Evolutionary conservation across 2,329 filamentous ascomycete species (phyloP), one percentile per base, ranked within the genome.

Genomic region (Madurella fahalii): DNA sequence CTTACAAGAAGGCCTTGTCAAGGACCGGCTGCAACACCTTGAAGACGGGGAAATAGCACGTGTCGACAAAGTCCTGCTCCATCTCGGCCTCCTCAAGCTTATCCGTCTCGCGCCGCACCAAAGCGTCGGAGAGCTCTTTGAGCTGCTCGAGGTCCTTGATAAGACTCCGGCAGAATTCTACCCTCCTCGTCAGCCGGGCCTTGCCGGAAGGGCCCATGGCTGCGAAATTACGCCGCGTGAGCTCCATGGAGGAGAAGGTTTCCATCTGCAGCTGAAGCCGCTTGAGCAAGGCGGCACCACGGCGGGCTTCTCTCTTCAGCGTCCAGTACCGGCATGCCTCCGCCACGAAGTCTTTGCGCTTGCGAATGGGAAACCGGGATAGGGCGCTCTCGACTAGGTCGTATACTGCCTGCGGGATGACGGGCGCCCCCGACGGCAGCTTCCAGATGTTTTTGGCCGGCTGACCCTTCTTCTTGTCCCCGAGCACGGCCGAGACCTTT

Each of bases 251-350:
- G 7, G 93, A 93, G 70, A 97, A 99, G 0, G 90, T 90, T 70
- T 97, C 93, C 80, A 96, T 88, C 70, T 96, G 92, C 54, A 97
- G 75, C 69, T 99, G 94, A 17, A 99, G 78, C 37, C 94, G 85
- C 73, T 97, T 97, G 56, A 99, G 80, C 52, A 99, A 77, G 4
- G 94, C 90, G 31, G 94, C 94, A 45, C 94, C 94, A 55, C 94
- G 82, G 34, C 94, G 85, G 58, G 93, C 89, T 70, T 99, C 94
- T 53, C 94, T 84, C 74, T 99, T 99, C 59, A 99, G 72, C 0
- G 94, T 97, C 94, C 94, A 99, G 72, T 97, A 99, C 63, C 90
- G 91, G 74, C 93, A 97, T 2, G 89, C 89, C 70, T 96, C 93
- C 54, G 90, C 87, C 2, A 95, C 86, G 69, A 90, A 99, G 57